Evolutionary conservation across 2,329 filamentous ascomycete species (phyloP).

Genomic region (Fusarium buxicola): DNA sequence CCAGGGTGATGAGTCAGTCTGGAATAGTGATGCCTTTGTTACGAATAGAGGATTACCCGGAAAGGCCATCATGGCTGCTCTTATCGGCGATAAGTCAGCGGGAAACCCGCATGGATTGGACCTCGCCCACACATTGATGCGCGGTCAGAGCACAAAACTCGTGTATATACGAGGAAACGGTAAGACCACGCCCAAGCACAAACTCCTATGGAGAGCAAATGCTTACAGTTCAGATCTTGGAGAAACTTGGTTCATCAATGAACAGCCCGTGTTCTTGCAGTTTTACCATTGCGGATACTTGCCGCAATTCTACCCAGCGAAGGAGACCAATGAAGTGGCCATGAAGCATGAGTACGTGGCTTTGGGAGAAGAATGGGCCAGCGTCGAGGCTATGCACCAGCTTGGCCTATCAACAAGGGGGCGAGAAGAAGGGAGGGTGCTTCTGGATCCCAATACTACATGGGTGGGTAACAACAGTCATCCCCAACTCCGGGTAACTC

Average conservation of each 20-base stretch:
- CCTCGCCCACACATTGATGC: conserved; percentile 15
- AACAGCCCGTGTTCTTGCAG: conserved; percentile 22
- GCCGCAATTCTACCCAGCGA: conserved; percentile 22
- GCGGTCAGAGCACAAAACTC: conserved; percentile 3
- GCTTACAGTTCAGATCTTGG: conserved; percentile 17
- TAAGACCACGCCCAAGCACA: neutral
- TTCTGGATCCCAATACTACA: conserved; percentile 14
- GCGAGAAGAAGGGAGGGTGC: conserved; percentile 9
- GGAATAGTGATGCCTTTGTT: conserved; percentile 19
- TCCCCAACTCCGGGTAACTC: too few relatives aligned
- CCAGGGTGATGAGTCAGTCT: conserved; percentile 5
- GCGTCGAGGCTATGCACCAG: conserved; percentile 19
- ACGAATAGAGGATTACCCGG: neutral
- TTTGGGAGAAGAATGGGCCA: conserved; percentile 28
- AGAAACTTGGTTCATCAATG: conserved; percentile 32
- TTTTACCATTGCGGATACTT: conserved; percentile 28
- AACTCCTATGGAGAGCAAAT: accelerated
- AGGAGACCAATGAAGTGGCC: neutral
- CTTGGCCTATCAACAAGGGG: conserved; percentile 9
- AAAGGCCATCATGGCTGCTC: conserved; percentile 21
- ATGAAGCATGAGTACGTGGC: conserved; percentile 21
- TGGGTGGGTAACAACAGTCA: conserved; percentile 1
- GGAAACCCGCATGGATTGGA: conserved; percentile 19
- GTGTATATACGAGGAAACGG: conserved; percentile 28
- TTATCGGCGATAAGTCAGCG: conserved; percentile 22